phyloP scores from a whole-genome alignment of 805 yeast genomes.

The Kluyveromyces nonfermentans region DNA sequence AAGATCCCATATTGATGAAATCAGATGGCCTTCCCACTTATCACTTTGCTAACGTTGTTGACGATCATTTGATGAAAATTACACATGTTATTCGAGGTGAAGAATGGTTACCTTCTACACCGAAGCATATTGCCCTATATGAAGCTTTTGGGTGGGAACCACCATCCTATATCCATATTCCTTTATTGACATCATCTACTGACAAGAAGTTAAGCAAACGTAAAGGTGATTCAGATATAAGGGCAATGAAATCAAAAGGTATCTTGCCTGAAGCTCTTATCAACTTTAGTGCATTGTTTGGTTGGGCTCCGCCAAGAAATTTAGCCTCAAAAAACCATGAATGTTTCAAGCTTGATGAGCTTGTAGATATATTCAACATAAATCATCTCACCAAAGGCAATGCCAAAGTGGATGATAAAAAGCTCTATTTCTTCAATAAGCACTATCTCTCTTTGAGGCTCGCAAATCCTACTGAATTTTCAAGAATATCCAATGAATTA shows the following conservation, averaged over 20 bases:
- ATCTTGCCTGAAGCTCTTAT: constrained; percentile 78
- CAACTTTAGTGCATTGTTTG: constrained; percentile 82
- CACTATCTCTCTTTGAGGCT: constrained; percentile 45
- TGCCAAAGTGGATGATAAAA: constrained; percentile 78
- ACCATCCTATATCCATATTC: constrained; percentile 83
- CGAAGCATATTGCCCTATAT: constrained; percentile 85
- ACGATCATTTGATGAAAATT: constrained; percentile 86
- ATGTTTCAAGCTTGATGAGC: constrained; percentile 40
- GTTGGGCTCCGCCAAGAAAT: constrained; percentile 81
- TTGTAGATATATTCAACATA: constrained; percentile 49
- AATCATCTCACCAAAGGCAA: constrained; percentile 83
- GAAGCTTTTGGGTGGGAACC: constrained; percentile 76
- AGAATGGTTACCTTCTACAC: constrained; percentile 95
- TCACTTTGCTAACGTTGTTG: constrained; percentile 92
- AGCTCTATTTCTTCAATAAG: constrained; percentile 71
- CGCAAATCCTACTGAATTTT: constrained; percentile 28
- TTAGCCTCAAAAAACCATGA: constrained; percentile 43
- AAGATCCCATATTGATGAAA: constrained; percentile 81
- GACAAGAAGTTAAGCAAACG: constrained; percentile 83
- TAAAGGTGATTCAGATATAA: constrained; percentile 69
- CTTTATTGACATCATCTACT: constrained; percentile 61
- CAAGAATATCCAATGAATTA: constrained; percentile 30
- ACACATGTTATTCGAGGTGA: constrained; percentile 96
- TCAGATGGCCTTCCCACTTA: constrained; percentile 96
- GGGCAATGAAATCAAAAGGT: constrained; percentile 48